Percentiles rank a stretch among this genome's conserved stretches.
Evolutionary conservation across 257 asterid genomes (phyloP).

Genomic region (Thymus mandschuricus): DNA sequence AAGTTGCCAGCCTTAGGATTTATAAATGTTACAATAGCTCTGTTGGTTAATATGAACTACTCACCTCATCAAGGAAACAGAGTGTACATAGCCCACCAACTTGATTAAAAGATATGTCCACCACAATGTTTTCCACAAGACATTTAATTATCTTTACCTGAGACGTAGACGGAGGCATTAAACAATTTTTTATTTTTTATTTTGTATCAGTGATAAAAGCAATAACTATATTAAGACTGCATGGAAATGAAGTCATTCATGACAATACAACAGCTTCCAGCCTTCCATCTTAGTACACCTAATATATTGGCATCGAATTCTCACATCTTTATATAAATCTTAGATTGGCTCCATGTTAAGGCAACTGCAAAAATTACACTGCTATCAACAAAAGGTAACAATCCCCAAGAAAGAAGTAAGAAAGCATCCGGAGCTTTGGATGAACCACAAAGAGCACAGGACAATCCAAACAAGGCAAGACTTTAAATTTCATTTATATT

Average conservation of each 20-base stretch:
- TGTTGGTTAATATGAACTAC: constrained; percentile 27
- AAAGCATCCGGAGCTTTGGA: constrained; percentile 2
- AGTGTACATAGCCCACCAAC: constrained; percentile 94
- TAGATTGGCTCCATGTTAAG: constrained; percentile 1
- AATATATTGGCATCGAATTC: neutral
- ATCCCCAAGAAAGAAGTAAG: constrained; percentile 8
- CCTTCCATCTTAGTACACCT: constrained; percentile 18
- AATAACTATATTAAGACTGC: constrained; percentile 20
- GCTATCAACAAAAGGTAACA: constrained; percentile 6
- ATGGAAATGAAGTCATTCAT: constrained; percentile 8
- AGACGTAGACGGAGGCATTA: constrained; percentile 30
- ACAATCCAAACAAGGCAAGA: neutral
- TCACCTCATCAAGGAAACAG: constrained; percentile 92
- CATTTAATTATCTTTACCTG: constrained; percentile 91
- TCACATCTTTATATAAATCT: constrained; percentile 8
- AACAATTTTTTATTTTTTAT: neutral
- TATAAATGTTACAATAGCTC: constrained; percentile 23
- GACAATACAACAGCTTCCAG: neutral
- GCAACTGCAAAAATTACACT: constrained; percentile 2
- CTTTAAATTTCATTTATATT: neutral
- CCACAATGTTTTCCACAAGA: constrained; percentile 92
- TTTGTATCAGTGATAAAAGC: neutral
- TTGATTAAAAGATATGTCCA: constrained; percentile 93
- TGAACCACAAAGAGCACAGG: neutral
- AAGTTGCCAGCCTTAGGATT: constrained; percentile 12